phyloP scores from a whole-genome alignment of 2,329 filamentous ascomycete genomes.

The Alternaria viburni region DNA sequence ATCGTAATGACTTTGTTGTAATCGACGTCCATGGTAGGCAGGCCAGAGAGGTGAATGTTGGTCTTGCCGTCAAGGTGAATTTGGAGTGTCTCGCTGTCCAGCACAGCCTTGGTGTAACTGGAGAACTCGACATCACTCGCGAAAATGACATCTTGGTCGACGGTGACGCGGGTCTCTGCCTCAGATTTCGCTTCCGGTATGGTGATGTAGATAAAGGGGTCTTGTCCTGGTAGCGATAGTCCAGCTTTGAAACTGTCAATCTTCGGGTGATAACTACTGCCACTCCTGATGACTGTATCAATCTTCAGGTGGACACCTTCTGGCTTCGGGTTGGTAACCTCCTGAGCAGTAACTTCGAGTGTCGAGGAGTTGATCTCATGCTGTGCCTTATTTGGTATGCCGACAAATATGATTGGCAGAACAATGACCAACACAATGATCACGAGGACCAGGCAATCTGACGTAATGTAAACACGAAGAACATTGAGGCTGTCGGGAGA shows the following conservation, averaged over 20 bases:
- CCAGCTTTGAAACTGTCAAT: conserved; percentile 61
- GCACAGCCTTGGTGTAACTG: conserved; percentile 56
- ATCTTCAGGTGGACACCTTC: conserved; percentile 58
- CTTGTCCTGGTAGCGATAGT: conserved; percentile 54
- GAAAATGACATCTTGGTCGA: conserved; percentile 56
- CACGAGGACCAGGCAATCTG: conserved; percentile 57
- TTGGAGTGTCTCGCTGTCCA: conserved; percentile 57
- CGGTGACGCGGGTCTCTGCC: conserved; percentile 50
- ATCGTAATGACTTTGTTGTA: conserved; percentile 65
- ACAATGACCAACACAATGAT: conserved; percentile 62
- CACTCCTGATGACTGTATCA: conserved; percentile 54
- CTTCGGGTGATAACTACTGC: conserved; percentile 60
- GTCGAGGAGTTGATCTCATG: conserved; percentile 59
- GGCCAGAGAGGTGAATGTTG: conserved; percentile 56
- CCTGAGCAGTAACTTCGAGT: conserved; percentile 58
- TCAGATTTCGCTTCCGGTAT: conserved; percentile 55
- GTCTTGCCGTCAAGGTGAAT: conserved; percentile 61
- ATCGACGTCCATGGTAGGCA: conserved; percentile 59
- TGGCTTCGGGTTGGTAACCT: conserved; percentile 58
- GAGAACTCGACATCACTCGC: conserved; percentile 54
- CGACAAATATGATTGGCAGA: conserved; percentile 64
- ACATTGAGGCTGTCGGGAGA: neutral
- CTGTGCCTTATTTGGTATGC: conserved; percentile 65
- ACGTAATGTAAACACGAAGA: conserved; percentile 3
- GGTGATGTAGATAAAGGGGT: conserved; percentile 53